These are phyloP conservation scores for Pogostemon cablin DNA, from an alignment of 257 asterid species.

Conservation along the genomic window DNA sequence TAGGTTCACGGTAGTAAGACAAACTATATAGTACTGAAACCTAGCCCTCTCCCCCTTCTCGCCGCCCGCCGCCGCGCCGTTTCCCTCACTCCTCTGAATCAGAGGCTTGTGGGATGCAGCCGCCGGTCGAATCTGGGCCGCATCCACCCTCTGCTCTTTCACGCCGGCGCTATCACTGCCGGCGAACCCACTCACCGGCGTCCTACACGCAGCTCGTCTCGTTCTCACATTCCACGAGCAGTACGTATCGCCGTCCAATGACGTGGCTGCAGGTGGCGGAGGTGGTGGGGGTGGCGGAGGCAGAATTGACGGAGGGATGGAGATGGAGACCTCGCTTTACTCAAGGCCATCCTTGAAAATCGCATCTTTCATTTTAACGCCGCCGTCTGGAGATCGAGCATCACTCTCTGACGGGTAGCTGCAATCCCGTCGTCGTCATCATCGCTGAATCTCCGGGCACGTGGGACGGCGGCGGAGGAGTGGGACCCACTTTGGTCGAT, in stretches of 20 bases:
- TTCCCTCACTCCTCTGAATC: slow-evolving; percentile 40
- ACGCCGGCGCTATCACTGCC: slow-evolving; percentile 34
- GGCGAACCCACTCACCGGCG: slow-evolving; percentile 33
- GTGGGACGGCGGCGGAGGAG: slow-evolving; percentile 34
- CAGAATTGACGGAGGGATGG: slow-evolving; percentile 31
- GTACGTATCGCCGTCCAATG: slow-evolving; percentile 32
- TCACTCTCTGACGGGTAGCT: slow-evolving; percentile 69
- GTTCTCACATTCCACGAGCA: slow-evolving; percentile 86
- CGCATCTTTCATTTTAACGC: slow-evolving; percentile 74
- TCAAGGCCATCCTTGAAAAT: slow-evolving; percentile 62
- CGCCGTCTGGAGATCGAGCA: slow-evolving; percentile 82
- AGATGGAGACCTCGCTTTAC: slow-evolving; percentile 37
- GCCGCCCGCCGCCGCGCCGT: slow-evolving; percentile 38
- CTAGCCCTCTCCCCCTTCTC: slow-evolving; percentile 59
- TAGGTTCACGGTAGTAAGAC: too few species aligned
- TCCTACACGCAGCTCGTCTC: slow-evolving; percentile 65
- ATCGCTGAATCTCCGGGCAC: slow-evolving; percentile 36
- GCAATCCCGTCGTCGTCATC: slow-evolving; percentile 50
- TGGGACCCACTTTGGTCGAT: slow-evolving; percentile 35
- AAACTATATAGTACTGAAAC: too few species aligned
- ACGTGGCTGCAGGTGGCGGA: slow-evolving; percentile 31
- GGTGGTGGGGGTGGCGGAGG: slow-evolving; percentile 41
- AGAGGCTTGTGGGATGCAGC: slow-evolving; percentile 40
- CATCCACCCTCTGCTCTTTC: slow-evolving; percentile 43
- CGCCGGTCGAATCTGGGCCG: slow-evolving; percentile 40